Conservation (phyloP, 2,329 filamentous ascomycete genomes). For the Colletotrichum sp. region DNA sequence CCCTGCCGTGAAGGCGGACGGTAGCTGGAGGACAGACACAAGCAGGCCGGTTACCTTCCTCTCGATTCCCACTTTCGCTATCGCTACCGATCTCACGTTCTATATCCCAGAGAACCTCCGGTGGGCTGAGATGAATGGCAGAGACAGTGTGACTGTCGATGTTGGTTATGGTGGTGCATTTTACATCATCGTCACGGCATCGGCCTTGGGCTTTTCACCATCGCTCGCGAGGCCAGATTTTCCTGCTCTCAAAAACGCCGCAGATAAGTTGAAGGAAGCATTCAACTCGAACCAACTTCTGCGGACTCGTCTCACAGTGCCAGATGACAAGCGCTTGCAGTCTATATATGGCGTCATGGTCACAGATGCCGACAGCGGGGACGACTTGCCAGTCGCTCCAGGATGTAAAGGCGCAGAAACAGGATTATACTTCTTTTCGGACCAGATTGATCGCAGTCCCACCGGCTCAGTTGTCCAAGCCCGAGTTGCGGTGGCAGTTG, state of each 20-base stretch:
- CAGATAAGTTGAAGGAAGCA: slow-evolving; percentile 34
- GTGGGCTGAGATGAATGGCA: slow-evolving; percentile 41
- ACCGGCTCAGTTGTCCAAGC: slow-evolving; percentile 8
- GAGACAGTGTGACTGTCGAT: slow-evolving; percentile 32
- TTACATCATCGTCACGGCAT: slow-evolving; percentile 40
- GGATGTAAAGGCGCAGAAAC: slow-evolving; percentile 37
- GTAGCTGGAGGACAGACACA: slow-evolving; percentile 36
- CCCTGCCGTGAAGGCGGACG: slow-evolving; percentile 30
- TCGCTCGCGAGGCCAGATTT: slow-evolving; percentile 33
- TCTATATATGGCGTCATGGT: slow-evolving; percentile 48
- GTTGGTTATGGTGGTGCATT: slow-evolving; percentile 50
- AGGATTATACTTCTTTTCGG: slow-evolving; percentile 48
- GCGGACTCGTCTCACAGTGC: slow-evolving; percentile 20
- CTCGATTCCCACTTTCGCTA: slow-evolving; percentile 45
- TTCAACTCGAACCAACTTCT: slow-evolving; percentile 23
- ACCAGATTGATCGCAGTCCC: slow-evolving; percentile 40
- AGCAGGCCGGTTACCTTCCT: slow-evolving; percentile 43
- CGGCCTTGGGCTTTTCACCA: slow-evolving; percentile 41
- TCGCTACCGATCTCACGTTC: slow-evolving; percentile 34
- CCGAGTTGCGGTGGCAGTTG: not conserved
- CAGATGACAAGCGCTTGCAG: slow-evolving; percentile 34
- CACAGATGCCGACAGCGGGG: slow-evolving; percentile 21
- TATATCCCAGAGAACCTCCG: slow-evolving; percentile 29
- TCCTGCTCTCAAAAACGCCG: slow-evolving; percentile 32
- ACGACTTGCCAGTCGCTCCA: slow-evolving; percentile 19